A percentile compares a stretch with the other conserved stretches of the same genome.
Conservation (phyloP, 2,329 filamentous ascomycete species). For the Akanthomyces uredinophilus region DNA sequence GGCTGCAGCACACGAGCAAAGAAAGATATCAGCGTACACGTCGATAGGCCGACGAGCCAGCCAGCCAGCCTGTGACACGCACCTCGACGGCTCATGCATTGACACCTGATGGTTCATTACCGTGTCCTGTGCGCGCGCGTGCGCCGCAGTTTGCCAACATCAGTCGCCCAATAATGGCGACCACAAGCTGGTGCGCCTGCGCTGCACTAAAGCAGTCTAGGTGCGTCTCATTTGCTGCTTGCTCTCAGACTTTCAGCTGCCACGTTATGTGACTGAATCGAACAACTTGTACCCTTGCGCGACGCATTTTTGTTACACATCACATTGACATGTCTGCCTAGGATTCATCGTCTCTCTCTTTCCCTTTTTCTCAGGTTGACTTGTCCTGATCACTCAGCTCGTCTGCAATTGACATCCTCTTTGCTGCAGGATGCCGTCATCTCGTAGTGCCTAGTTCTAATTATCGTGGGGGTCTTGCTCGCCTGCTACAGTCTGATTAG, state of each 20-base stretch:
- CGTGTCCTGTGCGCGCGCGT: not conserved
- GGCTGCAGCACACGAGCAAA: not conserved
- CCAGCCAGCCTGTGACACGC: constrained; percentile 1
- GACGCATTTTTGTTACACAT: constrained; percentile 1
- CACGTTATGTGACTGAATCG: not conserved
- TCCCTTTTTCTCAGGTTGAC: not conserved
- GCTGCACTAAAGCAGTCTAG: not conserved
- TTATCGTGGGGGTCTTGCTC: not conserved
- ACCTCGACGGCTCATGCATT: not conserved
- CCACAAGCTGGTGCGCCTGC: not conserved
- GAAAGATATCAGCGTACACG: not conserved
- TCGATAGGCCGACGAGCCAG: not conserved
- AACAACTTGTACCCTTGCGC: not conserved
- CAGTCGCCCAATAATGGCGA: not conserved
- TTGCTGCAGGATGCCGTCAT: constrained; percentile 8
- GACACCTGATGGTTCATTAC: constrained; percentile 2
- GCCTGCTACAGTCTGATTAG: not conserved
- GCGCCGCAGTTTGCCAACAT: no score
- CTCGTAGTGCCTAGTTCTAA: not conserved
- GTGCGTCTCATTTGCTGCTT: not conserved
- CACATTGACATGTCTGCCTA: constrained; percentile 1
- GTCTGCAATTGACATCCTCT: not conserved
- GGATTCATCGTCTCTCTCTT: not conserved
- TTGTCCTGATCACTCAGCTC: not conserved
- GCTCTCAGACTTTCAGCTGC: not conserved